Conservation (phyloP, 2,329 filamentous ascomycete genomes). For the Venturia oleaginea region DNA sequence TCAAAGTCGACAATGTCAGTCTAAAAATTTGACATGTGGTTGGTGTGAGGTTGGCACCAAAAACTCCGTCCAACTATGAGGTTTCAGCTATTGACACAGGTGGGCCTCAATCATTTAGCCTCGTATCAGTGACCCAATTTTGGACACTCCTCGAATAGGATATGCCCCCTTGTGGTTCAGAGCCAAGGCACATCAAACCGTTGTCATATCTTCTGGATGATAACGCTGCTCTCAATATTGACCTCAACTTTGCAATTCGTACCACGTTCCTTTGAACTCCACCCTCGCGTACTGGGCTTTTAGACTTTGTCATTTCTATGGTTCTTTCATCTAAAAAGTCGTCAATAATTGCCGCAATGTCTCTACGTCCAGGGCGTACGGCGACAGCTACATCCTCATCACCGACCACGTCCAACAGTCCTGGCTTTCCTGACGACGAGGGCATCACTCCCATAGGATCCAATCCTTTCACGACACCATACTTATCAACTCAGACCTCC, state of each 20-base stretch:
- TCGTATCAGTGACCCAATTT: not conserved
- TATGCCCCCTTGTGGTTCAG: not conserved
- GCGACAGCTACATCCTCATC: slow-evolving; percentile 1
- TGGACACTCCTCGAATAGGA: not conserved
- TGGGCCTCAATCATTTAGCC: not conserved
- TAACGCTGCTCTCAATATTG: not conserved
- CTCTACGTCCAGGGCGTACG: not conserved
- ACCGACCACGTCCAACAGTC: not conserved
- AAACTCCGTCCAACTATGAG: not conserved
- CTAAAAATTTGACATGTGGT: not conserved
- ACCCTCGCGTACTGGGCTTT: not conserved
- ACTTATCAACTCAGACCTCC: not conserved
- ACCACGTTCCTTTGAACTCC: not conserved
- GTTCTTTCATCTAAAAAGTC: not conserved
- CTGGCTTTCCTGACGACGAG: not conserved
- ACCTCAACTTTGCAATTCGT: not conserved
- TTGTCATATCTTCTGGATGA: not conserved
- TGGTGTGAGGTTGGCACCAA: not conserved
- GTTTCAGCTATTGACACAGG: not conserved
- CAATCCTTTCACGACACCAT: slow-evolving; percentile 8
- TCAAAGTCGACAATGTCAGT: not conserved
- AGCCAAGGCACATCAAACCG: not conserved
- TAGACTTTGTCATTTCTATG: not conserved
- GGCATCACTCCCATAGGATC: not conserved
- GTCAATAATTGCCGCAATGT: not conserved